phyloP scores from a whole-genome alignment of 768 basidiomycete genomes.

The Russula sp. region DNA sequence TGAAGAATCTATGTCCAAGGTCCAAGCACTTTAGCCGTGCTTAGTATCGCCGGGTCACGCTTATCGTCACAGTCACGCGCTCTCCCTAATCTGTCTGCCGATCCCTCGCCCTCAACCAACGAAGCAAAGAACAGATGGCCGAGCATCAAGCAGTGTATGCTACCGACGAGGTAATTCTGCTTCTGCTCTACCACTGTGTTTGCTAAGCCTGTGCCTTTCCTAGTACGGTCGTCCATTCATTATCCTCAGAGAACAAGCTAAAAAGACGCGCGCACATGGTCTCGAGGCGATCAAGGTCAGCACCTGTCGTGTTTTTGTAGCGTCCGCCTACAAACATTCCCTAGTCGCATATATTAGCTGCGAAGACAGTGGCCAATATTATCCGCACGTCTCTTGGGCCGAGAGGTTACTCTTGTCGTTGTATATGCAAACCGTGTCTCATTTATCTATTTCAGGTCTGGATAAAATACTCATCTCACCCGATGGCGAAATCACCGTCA shows the following conservation, averaged over 20 bases:
- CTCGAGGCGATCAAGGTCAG: conserved; percentile 90
- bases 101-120: background rate
- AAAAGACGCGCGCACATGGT: conserved; percentile 88
- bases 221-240: conserved; percentile 97
- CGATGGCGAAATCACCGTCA: conserved; percentile 98
- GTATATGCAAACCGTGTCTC: background rate
- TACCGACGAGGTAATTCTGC: conserved; percentile 68
- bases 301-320: conserved; percentile 1
- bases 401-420: conserved; percentile 49
- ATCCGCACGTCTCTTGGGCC: conserved; percentile 93
- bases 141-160: conserved; percentile 70
- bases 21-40: background rate
- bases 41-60: conserved; percentile 5
- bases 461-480: conserved; percentile 94
- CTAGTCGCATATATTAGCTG: conserved; percentile 93
- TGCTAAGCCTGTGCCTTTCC: conserved; percentile 7
- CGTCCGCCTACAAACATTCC: conserved; percentile 4
- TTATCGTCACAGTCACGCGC: conserved; percentile 9
- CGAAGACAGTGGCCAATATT: conserved; percentile 89
- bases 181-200: background rate
- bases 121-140: conserved; percentile 24
- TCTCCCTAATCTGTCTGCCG: background rate
- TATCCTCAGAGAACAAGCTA: conserved; percentile 89
- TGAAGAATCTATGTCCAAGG: conserved; percentile 15
- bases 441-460: conserved; percentile 48